Base-by-base conservation (phyloP, 352 stramenopile species). In the Globisporangium megalacanthum region DNA sequence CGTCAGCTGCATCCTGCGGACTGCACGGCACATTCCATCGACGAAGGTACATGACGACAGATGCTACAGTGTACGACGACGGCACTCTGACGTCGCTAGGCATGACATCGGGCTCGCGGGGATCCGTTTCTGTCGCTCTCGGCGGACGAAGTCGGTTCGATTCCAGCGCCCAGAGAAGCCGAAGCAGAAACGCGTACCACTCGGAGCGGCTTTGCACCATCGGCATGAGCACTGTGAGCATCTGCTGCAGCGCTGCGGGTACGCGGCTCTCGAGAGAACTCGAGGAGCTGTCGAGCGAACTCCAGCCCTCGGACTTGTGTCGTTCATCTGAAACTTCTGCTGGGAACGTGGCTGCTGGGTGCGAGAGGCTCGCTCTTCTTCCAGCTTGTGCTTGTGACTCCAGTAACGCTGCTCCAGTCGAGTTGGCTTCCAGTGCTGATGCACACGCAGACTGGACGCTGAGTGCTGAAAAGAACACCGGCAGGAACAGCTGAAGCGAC, bases 121-220 rank as follows among this genome's bases (percentile, higher is more conserved):
- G 14, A 22, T 41, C 17, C 14, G 29, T 8, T 33, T 31, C 14
- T 0, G 39, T 11, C 14, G 7, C 35, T 39, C 35, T 49, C 11
- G 29, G 1, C 3, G 42, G 37, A 14, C 6, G n/a, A 5, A 49
- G 4, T 7, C 31, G 49, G 19, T 39, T 53, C 25, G 19, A 33
- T 19, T 64, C 61, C 4, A 64, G 37, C 7, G 13, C 10, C 11
- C 5, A 46, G 5, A 66, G 22, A 7, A 66, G 25, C 29, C 61
- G 55, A 17, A 79, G 53, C 5, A 71, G 17, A n/a, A 77, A 75
- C 3, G 56, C 29, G 35, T 68, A 45, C 70, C 70, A 79, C 9
- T 70, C 60, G 19, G 31, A 49, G 6, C 58, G 33, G n/a, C 29
- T 29, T 5, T 19, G 7, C 17, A 71, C 46, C 25, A 79, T 45